Conservation (phyloP, 139 green algal genomes). For the Micromonas commoda region DNA sequence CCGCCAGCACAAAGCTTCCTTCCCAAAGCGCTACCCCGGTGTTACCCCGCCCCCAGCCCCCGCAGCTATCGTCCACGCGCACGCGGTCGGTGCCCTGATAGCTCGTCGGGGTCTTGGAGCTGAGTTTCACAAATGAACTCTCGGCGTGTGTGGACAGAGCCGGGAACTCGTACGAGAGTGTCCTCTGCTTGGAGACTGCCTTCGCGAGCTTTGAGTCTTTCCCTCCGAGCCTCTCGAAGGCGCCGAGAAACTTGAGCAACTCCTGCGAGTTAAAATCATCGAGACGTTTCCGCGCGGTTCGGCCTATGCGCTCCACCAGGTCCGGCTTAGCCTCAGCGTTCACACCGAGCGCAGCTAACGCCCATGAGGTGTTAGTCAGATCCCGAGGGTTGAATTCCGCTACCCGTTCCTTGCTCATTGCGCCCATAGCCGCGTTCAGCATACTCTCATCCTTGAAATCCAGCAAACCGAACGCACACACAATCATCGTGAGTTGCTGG, state of each 20-base stretch:
- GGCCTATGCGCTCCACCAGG: background rate
- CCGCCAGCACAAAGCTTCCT: slow-evolving; percentile 14
- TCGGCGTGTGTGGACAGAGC: background rate
- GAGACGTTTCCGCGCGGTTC: background rate
- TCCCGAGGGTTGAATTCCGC: slow-evolving; percentile 22
- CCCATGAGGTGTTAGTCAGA: slow-evolving; percentile 7
- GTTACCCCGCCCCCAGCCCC: slow-evolving; percentile 4
- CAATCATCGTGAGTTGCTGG: slow-evolving; percentile 3
- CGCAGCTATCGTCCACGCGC: slow-evolving; percentile 21
- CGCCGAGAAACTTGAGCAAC: slow-evolving; percentile 19
- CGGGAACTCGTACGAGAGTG: slow-evolving; percentile 11
- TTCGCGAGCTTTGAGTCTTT: background rate
- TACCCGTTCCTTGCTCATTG: background rate
- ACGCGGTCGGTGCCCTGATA: background rate
- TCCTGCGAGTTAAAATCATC: slow-evolving; percentile 27
- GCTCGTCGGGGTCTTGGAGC: background rate
- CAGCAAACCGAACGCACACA: slow-evolving; percentile 12
- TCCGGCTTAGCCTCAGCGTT: background rate
- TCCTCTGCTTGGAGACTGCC: background rate
- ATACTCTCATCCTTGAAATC: background rate
- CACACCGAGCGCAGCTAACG: background rate
- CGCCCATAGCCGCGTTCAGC: background rate
- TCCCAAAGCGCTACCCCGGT: slow-evolving; percentile 27
- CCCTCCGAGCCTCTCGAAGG: background rate
- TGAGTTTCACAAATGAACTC: background rate